A percentile compares a stretch with the other conserved stretches of the same genome.
These are phyloP conservation scores for Pythium dissotocum DNA, from an alignment of 352 stramenopile genomes.

Conservation along the genomic window DNA sequence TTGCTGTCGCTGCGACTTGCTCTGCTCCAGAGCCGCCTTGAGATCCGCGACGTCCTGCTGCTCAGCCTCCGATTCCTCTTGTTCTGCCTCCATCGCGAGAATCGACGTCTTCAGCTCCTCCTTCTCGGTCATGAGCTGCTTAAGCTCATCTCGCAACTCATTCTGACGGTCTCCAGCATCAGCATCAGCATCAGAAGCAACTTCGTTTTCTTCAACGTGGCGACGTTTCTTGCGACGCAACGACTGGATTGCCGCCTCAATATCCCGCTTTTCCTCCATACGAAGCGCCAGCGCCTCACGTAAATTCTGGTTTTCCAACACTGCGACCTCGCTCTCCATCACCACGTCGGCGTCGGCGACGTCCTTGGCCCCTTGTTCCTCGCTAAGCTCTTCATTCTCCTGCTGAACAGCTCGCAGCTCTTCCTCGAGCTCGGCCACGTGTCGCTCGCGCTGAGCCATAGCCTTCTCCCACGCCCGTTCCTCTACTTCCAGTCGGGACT, in stretches of 20 bases:
- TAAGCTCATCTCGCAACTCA: constrained; percentile 30
- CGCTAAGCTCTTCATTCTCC: constrained; percentile 10
- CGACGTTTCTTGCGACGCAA: constrained; percentile 45
- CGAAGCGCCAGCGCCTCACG: constrained; percentile 50
- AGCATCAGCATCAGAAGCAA: background rate
- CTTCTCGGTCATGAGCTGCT: constrained; percentile 45
- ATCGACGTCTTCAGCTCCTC: constrained; percentile 49
- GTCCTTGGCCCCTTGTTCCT: constrained; percentile 28
- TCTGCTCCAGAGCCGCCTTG: constrained; percentile 32
- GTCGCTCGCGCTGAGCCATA: constrained; percentile 52
- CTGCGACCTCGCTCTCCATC: constrained; percentile 23
- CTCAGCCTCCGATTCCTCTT: constrained; percentile 41
- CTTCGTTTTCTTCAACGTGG: constrained; percentile 1
- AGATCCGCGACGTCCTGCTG: constrained; percentile 30
- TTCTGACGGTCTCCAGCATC: background rate
- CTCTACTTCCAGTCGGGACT: constrained; percentile 54
- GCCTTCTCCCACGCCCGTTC: constrained; percentile 61
- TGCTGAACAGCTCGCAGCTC: constrained; percentile 46
- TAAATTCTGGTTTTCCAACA: constrained; percentile 36
- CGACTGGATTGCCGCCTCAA: constrained; percentile 54
- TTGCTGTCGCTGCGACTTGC: constrained; percentile 11
- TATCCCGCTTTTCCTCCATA: constrained; percentile 60
- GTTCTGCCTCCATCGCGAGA: constrained; percentile 38
- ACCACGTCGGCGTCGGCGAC: constrained; percentile 23
- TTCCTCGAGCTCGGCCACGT: constrained; percentile 48